A percentile compares a stretch with the other conserved stretches of the same genome.
Evolutionary conservation across 768 basidiomycete species (phyloP).

Genomic region (Serpula lacrymans): DNA sequence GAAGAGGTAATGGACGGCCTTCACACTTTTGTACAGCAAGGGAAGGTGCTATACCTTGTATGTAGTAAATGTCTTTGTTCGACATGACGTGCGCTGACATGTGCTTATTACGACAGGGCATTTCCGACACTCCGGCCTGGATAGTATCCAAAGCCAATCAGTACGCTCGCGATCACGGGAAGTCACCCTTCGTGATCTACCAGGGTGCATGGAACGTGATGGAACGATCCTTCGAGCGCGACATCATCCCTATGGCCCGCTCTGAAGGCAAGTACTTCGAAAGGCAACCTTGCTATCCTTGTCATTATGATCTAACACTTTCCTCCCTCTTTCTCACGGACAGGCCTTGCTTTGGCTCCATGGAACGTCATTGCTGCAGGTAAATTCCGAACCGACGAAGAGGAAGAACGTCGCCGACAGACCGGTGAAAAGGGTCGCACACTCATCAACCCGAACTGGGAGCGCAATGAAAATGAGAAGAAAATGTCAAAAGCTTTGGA

Average conservation of each 20-base stretch:
- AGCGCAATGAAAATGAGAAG: constrained; percentile 43
- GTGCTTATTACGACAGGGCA: no score
- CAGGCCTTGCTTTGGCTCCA: constrained; percentile 33
- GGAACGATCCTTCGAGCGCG: constrained; percentile 40
- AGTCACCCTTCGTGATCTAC: constrained; percentile 44
- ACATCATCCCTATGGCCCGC: constrained; percentile 36
- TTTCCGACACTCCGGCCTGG: constrained; percentile 38
- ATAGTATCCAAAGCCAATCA: constrained; percentile 38
- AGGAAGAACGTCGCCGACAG: constrained; percentile 24
- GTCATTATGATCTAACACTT: no score
- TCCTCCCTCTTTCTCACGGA: no score
- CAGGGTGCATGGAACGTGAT: constrained; percentile 35
- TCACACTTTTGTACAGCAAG: constrained; percentile 32
- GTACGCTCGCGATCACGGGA: constrained; percentile 38
- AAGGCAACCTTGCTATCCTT: not conserved
- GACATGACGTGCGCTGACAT: no score
- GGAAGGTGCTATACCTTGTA: constrained; percentile 37
- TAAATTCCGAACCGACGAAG: constrained; percentile 27
- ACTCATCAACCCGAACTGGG: constrained; percentile 33
- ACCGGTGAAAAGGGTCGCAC: constrained; percentile 26
- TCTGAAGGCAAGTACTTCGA: constrained; percentile 15
- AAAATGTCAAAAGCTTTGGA: constrained; percentile 43
- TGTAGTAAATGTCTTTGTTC: no score
- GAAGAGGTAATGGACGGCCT: constrained; percentile 39
- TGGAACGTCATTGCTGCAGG: constrained; percentile 35